Evolutionary conservation across 805 yeast genomes (phyloP).

Genomic region (Cephaloascus fragrans): DNA sequence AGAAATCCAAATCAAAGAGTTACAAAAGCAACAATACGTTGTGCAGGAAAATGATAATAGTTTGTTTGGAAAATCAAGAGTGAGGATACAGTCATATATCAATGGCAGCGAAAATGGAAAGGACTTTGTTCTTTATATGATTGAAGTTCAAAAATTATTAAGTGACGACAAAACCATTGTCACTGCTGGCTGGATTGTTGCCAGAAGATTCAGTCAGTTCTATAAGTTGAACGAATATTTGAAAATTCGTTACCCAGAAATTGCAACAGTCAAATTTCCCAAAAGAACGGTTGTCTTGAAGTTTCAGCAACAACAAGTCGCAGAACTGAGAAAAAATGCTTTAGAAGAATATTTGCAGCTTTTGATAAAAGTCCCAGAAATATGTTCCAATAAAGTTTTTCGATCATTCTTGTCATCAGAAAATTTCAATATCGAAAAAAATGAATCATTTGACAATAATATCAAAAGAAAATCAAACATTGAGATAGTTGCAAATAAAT

Average conservation of each 20-base stretch:
- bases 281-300: conserved; percentile 59
- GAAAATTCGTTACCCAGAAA: conserved; percentile 38
- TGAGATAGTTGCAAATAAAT: conserved; percentile 21
- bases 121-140: conserved; percentile 61
- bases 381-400: conserved; percentile 66
- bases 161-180: conserved; percentile 29
- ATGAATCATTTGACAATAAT: conserved; percentile 16
- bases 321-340: conserved; percentile 52
- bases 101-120: conserved; percentile 45
- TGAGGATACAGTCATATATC: conserved; percentile 43
- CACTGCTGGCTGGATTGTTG: conserved; percentile 82
- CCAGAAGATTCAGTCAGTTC: conserved; percentile 82
- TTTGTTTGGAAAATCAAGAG: conserved; percentile 54
- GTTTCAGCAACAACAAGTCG: conserved; percentile 53
- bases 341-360: conserved; percentile 54
- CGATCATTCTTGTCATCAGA: conserved; percentile 74
- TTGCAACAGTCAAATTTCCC: conserved; percentile 42
- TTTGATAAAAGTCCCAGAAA: conserved; percentile 51
- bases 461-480: conserved; percentile 7
- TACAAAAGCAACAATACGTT: conserved; percentile 69
- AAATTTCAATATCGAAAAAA: conserved; percentile 30
- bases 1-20: conserved; percentile 66
- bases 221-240: conserved; percentile 60
- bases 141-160: conserved; percentile 56
- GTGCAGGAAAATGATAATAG: conserved; percentile 79